Evolutionary conservation across 371 early-diverging fungal species (phyloP).

Genomic region (Nematocida sp.): DNA sequence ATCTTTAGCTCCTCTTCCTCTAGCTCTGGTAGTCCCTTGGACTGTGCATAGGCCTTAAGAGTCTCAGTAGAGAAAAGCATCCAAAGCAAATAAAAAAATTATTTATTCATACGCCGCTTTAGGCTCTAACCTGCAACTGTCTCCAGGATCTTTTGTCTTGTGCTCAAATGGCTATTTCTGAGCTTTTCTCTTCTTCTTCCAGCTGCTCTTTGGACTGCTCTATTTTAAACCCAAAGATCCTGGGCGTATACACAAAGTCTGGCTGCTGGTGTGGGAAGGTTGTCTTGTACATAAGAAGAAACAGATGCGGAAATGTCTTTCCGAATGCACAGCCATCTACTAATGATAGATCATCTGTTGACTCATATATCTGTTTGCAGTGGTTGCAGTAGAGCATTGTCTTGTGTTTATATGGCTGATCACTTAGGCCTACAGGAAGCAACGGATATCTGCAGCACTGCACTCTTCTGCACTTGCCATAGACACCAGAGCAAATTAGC

Average conservation of each 20-base stretch:
- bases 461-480: constrained; percentile 85
- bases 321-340: constrained; percentile 93
- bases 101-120: no score
- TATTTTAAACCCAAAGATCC: constrained; percentile 52
- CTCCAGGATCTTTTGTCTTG: background rate
- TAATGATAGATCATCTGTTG: constrained; percentile 69
- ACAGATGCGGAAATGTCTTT: constrained; percentile 84
- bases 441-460: constrained; percentile 74
- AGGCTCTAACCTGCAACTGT: no score
- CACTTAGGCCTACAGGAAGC: constrained; percentile 76
- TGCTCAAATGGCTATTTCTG: background rate
- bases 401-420: constrained; percentile 71
- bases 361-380: constrained; percentile 79
- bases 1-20: constrained; percentile 80
- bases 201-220: constrained; percentile 53
- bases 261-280: constrained; percentile 54
- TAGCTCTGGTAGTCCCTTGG: constrained; percentile 77
- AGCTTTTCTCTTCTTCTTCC: constrained; percentile 64
- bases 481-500: constrained; percentile 72
- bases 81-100: constrained; percentile 40
- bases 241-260: constrained; percentile 26
- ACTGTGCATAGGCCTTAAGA: constrained; percentile 69
- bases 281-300: constrained; percentile 80
- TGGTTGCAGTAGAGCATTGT: constrained; percentile 66
- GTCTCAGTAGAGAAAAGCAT: constrained; percentile 66